Conservation (phyloP, 2,329 filamentous ascomycete genomes). For the Claviceps pusilla region DNA sequence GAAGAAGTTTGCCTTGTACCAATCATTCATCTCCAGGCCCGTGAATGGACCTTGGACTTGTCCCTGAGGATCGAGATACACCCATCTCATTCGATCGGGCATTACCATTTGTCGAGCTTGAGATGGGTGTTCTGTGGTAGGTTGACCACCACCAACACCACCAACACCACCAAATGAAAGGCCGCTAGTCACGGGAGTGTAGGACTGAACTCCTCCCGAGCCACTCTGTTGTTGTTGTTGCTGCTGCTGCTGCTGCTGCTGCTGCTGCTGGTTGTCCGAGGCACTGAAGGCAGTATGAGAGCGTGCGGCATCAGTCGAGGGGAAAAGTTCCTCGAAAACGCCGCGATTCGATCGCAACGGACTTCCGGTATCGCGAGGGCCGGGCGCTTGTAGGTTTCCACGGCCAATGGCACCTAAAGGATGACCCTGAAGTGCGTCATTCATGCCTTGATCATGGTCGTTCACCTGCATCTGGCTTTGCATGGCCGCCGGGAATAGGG, state of each 20-base stretch:
- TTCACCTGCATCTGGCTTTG: conserved; percentile 75
- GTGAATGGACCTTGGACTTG: conserved; percentile 90
- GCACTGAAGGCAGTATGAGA: conserved; percentile 23
- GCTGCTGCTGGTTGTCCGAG: conserved; percentile 22
- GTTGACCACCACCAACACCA: conserved; percentile 18
- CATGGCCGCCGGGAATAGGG: conserved; percentile 76
- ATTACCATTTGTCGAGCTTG: conserved; percentile 91
- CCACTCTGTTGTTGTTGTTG: conserved; percentile 23
- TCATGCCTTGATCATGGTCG: conserved; percentile 47
- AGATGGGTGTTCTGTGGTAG: conserved; percentile 39
- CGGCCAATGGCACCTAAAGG: conserved; percentile 55
- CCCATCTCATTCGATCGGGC: conserved; percentile 98
- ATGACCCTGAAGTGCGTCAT: conserved; percentile 41
- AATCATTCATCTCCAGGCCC: conserved; percentile 97
- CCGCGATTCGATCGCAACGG: conserved; percentile 40
- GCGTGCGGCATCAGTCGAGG: conserved; percentile 20
- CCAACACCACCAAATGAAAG: conserved; percentile 20
- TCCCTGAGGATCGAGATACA: conserved; percentile 88
- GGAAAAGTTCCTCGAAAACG: conserved; percentile 41
- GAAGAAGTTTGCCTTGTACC: conserved; percentile 98
- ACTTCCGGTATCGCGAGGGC: conserved; percentile 41
- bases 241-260: conserved; percentile 24
- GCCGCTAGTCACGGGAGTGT: conserved; percentile 20
- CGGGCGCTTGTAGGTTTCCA: conserved; percentile 36
- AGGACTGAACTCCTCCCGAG: conserved; percentile 20